These are phyloP conservation scores for Zostera marina DNA, from an alignment of 116 monocot genomes.

Conservation along the genomic window DNA sequence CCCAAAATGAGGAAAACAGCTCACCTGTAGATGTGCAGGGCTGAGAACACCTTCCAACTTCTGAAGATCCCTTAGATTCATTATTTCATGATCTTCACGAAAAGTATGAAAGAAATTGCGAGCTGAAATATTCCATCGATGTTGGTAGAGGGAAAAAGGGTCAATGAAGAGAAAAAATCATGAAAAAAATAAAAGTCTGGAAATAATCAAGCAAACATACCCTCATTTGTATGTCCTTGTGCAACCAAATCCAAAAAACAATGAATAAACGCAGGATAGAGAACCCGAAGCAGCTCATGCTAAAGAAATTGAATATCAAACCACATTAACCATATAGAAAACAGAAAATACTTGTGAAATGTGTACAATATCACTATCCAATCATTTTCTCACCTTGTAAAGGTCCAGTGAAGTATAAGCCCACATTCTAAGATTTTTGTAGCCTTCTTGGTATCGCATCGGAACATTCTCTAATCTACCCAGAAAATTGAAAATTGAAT, in stretches of 20 bases:
- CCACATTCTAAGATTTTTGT: slow-evolving; percentile 75
- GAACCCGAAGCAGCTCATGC: slow-evolving; percentile 92
- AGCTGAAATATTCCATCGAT: slow-evolving; percentile 26
- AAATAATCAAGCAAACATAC: slow-evolving; percentile 21
- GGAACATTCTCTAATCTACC: slow-evolving; percentile 49
- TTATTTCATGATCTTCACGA: slow-evolving; percentile 88
- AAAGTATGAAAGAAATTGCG: slow-evolving; percentile 76
- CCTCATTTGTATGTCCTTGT: slow-evolving; percentile 75
- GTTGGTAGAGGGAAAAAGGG: not conserved
- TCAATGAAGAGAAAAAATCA: not conserved
- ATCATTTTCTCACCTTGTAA: slow-evolving; percentile 52
- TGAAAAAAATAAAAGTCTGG: not conserved
- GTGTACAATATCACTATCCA: not conserved
- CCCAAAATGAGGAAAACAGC: not conserved
- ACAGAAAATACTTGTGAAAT: not conserved
- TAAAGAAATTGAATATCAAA: slow-evolving; percentile 12
- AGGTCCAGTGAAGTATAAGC: slow-evolving; percentile 84
- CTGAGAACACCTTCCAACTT: slow-evolving; percentile 96
- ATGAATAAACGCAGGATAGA: slow-evolving; percentile 94
- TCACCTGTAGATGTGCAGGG: slow-evolving; percentile 90
- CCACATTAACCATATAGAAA: not conserved
- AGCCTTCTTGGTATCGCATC: slow-evolving; percentile 53
- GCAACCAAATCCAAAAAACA: slow-evolving; percentile 95
- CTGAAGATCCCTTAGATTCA: slow-evolving; percentile 90
- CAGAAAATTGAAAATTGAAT: not conserved